Percentiles rank a stretch among this genome's conserved stretches.
These are phyloP conservation scores for Daldinia sp. DNA, from an alignment of 2,329 filamentous ascomycete genomes.

Conservation along the genomic window DNA sequence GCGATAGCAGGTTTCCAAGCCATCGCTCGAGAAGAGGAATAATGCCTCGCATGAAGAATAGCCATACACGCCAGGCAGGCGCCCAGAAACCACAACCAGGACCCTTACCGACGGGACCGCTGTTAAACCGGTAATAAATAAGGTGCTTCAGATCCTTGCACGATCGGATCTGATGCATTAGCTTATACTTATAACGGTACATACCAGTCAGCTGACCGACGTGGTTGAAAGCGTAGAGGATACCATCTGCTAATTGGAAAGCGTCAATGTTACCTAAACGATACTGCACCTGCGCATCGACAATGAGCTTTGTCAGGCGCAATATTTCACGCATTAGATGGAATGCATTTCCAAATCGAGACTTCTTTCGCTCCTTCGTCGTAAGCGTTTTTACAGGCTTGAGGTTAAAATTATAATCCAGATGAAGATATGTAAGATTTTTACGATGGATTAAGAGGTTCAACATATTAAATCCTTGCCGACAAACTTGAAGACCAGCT, in stretches of 20 bases:
- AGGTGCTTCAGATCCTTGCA: conserved; percentile 99
- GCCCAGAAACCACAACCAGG: conserved; percentile 99
- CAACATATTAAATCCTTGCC: conserved; percentile 99
- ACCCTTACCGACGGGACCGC: conserved; percentile 94
- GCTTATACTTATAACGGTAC: conserved; percentile 99
- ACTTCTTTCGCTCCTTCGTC: conserved; percentile 99
- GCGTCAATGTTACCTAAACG: conserved; percentile 97
- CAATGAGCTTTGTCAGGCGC: conserved; percentile 94
- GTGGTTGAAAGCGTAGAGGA: conserved; percentile 99
- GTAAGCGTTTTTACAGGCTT: conserved; percentile 99
- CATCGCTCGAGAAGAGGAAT: conserved; percentile 96
- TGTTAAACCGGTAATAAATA: conserved; percentile 99
- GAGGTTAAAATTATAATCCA: conserved; percentile 99
- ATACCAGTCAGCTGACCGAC: conserved; percentile 98
- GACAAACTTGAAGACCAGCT: conserved; percentile 95
- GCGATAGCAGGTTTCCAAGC: conserved; percentile 94
- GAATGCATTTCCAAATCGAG: conserved; percentile 97
- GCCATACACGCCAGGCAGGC: conserved; percentile 97
- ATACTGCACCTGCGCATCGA: conserved; percentile 98
- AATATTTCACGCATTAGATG: conserved; percentile 98
- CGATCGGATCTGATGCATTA: conserved; percentile 99
- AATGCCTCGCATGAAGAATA: conserved; percentile 99
- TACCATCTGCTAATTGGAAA: conserved; percentile 97
- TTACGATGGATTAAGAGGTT: conserved; percentile 98
- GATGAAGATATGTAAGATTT: conserved; percentile 96